phyloP scores from a whole-genome alignment of 2,329 filamentous ascomycete genomes.

The Akanthomyces uredinophilus region DNA sequence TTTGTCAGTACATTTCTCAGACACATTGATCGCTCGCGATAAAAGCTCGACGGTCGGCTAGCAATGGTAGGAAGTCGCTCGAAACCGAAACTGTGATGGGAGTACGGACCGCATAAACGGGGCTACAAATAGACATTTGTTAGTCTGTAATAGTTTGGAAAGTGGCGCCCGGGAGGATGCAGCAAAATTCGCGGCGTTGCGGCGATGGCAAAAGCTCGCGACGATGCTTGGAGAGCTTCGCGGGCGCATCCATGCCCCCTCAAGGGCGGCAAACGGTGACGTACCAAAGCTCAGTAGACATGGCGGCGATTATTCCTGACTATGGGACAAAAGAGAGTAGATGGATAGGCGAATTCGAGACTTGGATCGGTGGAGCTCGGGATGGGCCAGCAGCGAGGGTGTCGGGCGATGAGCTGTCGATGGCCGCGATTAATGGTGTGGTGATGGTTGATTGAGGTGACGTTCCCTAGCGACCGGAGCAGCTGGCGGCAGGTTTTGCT shows the following conservation, averaged over 20 bases:
- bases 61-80: slow-evolving; percentile 7
- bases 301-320: slow-evolving; percentile 45
- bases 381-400: slow-evolving; percentile 9
- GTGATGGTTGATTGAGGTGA: slow-evolving; percentile 30
- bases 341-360: slow-evolving; percentile 7
- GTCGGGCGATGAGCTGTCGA: slow-evolving; percentile 18
- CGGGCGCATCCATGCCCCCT: slow-evolving; percentile 6
- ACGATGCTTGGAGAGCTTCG: slow-evolving; percentile 17
- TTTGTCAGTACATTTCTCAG: slow-evolving; percentile 27
- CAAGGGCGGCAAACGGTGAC: slow-evolving; percentile 34
- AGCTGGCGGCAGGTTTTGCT: slow-evolving; percentile 40
- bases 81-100: slow-evolving; percentile 17
- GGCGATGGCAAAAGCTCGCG: slow-evolving; percentile 17
- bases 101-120: slow-evolving; percentile 95
- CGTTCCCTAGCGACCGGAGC: slow-evolving; percentile 33
- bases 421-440: slow-evolving; percentile 14
- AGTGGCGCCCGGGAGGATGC: not conserved
- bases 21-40: not conserved
- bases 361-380: slow-evolving; percentile 12
- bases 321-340: slow-evolving; percentile 18
- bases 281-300: slow-evolving; percentile 80
- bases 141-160: slow-evolving; percentile 33
- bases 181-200: not conserved
- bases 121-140: slow-evolving; percentile 53
- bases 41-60: not conserved